Percentiles rank a stretch among this genome's conserved stretches.
Evolutionary conservation across 768 basidiomycete genomes (phyloP).

Genomic region (Suillus brevipes): DNA sequence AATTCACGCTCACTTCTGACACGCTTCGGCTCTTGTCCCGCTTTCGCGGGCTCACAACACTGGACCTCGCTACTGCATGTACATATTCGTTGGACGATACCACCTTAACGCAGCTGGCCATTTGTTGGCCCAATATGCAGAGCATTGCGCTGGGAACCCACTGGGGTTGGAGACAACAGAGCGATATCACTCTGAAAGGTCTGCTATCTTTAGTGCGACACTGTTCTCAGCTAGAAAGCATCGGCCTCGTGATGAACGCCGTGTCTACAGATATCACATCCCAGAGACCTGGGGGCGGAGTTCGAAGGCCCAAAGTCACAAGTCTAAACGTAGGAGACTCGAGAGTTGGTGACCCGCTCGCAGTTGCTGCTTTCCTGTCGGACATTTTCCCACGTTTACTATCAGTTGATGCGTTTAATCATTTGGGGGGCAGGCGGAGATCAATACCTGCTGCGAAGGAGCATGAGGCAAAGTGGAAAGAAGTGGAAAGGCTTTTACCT

Average conservation of each 20-base stretch:
- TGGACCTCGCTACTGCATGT: slow-evolving; percentile 3
- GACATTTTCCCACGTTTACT: slow-evolving; percentile 2
- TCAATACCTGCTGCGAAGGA: slow-evolving; percentile 5
- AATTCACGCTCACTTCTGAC: slow-evolving; percentile 1
- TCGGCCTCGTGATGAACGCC: slow-evolving; percentile 7
- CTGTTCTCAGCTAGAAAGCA: slow-evolving; percentile 3
- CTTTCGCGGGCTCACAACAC: slow-evolving; percentile 5
- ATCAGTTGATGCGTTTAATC: slow-evolving; percentile 1
- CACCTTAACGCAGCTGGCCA: slow-evolving; percentile 8
- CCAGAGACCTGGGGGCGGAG: slow-evolving; percentile 1
- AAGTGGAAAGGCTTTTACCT: slow-evolving; percentile 3
- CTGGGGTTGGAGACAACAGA: slow-evolving; percentile 8
- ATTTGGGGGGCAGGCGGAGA: slow-evolving; percentile 1
- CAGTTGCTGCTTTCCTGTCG: slow-evolving; percentile 6
- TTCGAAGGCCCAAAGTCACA: slow-evolving; percentile 5
- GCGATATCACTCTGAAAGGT: slow-evolving; percentile 7
- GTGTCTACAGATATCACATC: slow-evolving; percentile 6
- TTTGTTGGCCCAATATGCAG: slow-evolving; percentile 9
- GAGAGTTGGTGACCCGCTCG: slow-evolving; percentile 1
- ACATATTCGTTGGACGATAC: slow-evolving; percentile 10
- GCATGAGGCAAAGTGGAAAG: slow-evolving; percentile 4
- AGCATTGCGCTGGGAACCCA: slow-evolving; percentile 4
- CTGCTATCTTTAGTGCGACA: slow-evolving; percentile 10
- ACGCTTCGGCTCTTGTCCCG: slow-evolving; percentile 7
- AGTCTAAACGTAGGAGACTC: slow-evolving; percentile 7